Base-by-base conservation (phyloP, 805 yeast species). In the Candida piceae region DNA sequence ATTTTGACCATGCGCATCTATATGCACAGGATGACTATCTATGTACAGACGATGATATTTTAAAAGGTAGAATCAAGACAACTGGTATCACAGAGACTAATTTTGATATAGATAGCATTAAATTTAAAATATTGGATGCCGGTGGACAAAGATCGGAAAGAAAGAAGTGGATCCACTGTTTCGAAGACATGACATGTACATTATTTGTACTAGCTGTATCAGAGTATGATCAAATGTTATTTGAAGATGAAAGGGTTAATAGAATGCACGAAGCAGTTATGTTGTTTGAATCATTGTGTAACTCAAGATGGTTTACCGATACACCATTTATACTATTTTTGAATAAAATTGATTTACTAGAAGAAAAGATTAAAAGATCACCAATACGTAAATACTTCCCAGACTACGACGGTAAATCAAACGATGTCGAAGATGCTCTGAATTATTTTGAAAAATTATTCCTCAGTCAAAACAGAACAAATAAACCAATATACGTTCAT, bases 101-200 rank as follows among this genome's bases (percentile, higher is more conserved):
- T 37, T 89, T 93, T 63, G 69, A 70, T 38, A 76, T 90, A 42
- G 67, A 67, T 34, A 76, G 78, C 8, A 72, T 78, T 32, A 75
- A 70, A 45, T 80, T 89, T 57, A 79, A 78, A 52, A 85, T 93
- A 29, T 64, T 88, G 30, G 98, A 93, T 67, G 97, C 96, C 4
- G 98, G 98, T 36, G 98, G 98, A 2, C 97, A 89, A 63, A 66
- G 96, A 42, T 77, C 86, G 16, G 97, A 89, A 58, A 71, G 97
- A 42, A 78, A 82, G 49, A 89, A 89, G 58, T 89, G 97, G 97
- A 84, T 89, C 44, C 96, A 88, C 55, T 86, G 95, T 54, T 89
- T 89, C 61, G 93, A 89, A 53, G 86, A 84, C 44, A 84, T 90
- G 34, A 83, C 95, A 1, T 84, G 94, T 4, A 82, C 94, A 0